Conservation (phyloP, 192 early-diverging fungal species). For the Kickxella alabastrina region DNA sequence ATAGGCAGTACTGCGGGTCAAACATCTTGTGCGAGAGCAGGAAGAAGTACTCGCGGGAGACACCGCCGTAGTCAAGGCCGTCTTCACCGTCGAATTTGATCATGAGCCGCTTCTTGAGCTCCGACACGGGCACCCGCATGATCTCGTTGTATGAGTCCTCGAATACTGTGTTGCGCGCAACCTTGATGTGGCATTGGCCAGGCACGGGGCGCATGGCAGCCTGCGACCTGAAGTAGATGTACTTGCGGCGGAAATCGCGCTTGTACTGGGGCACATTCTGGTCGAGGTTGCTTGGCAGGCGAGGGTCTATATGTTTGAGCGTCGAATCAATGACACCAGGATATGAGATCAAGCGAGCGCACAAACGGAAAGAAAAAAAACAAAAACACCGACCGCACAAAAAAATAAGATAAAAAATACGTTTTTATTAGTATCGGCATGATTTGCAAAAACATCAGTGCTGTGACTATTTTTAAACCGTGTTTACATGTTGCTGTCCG, state of each 20-base stretch:
- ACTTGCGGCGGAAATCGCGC: slow-evolving; percentile 95
- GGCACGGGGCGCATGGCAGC: slow-evolving; percentile 82
- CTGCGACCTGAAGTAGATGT: slow-evolving; percentile 95
- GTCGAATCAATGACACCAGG: background rate
- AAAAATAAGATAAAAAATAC: background rate
- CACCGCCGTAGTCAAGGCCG: slow-evolving; percentile 96
- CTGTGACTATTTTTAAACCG: background rate
- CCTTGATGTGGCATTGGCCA: slow-evolving; percentile 91
- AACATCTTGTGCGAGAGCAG: slow-evolving; percentile 98
- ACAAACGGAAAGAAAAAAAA: background rate
- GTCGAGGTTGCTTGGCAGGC: slow-evolving; percentile 76
- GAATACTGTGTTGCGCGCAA: slow-evolving; percentile 84
- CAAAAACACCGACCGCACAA: background rate
- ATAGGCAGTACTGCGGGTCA: slow-evolving; percentile 93
- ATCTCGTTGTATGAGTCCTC: slow-evolving; percentile 95
- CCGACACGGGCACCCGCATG: slow-evolving; percentile 85
- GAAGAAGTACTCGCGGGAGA: slow-evolving; percentile 98
- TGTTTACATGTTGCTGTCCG: no score
- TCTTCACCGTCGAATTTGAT: slow-evolving; percentile 99
- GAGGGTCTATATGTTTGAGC: no score
- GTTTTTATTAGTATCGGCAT: background rate
- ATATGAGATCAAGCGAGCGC: background rate
- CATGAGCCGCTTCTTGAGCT: slow-evolving; percentile 96
- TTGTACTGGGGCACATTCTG: slow-evolving; percentile 97
- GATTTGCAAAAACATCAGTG: background rate